Evolutionary conservation across 345 rosid genomes (phyloP).

Genomic region (Euclidium syriacum): DNA sequence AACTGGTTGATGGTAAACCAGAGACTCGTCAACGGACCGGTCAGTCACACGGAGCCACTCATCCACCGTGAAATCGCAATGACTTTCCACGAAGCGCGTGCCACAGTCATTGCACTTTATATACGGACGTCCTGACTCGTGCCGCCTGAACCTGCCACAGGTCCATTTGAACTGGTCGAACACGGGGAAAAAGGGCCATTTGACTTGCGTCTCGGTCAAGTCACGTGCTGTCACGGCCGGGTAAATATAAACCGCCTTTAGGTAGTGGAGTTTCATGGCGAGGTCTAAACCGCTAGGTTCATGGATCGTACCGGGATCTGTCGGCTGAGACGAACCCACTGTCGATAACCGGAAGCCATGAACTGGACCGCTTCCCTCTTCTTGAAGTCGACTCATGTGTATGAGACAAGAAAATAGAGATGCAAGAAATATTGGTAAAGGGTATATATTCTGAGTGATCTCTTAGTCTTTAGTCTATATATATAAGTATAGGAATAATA

Average conservation of each 20-base stretch:
- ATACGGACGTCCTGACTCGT: slow-evolving; percentile 47
- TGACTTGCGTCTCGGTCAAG: slow-evolving; percentile 26
- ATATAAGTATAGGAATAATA: no score
- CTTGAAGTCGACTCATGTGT: background rate
- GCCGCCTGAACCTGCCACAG: slow-evolving; percentile 41
- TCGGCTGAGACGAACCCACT: slow-evolving; percentile 39
- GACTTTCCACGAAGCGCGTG: slow-evolving; percentile 44
- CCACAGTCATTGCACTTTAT: slow-evolving; percentile 73
- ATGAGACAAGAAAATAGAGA: no score
- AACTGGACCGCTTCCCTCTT: slow-evolving; percentile 10
- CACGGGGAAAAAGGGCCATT: slow-evolving; percentile 43
- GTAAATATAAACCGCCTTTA: slow-evolving; percentile 44
- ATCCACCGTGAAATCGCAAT: slow-evolving; percentile 39
- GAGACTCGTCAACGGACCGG: slow-evolving; percentile 15
- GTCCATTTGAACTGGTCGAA: slow-evolving; percentile 30
- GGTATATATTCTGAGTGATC: no score
- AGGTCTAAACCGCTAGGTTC: slow-evolving; percentile 39
- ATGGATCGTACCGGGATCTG: slow-evolving; percentile 34
- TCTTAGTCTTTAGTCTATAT: no score
- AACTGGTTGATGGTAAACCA: slow-evolving; percentile 44
- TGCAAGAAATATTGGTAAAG: no score
- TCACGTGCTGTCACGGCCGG: slow-evolving; percentile 33
- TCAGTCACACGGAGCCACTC: slow-evolving; percentile 45
- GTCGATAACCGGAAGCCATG: slow-evolving; percentile 43
- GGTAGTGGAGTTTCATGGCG: slow-evolving; percentile 70